phyloP scores from a whole-genome alignment of 2,329 filamentous ascomycete genomes.

The Xylariales sp. region DNA sequence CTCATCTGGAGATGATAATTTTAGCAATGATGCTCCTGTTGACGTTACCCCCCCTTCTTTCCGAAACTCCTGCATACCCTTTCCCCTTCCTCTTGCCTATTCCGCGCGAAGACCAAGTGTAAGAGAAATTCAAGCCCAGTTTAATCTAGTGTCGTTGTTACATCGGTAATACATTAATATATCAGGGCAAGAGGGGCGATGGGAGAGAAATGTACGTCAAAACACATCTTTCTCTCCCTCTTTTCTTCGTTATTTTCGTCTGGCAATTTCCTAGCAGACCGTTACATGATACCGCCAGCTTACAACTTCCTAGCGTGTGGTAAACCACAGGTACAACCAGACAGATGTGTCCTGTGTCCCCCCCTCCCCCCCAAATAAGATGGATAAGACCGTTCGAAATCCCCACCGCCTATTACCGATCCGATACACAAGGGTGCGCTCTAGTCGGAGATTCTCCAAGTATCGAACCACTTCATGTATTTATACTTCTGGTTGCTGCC shows the following conservation, averaged over 20 bases:
- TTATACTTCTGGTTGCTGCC: conserved; percentile 85
- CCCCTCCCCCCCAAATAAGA: conserved; percentile 7
- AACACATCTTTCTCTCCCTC: conserved; percentile 2
- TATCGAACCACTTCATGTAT: conserved; percentile 93
- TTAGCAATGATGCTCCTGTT: conserved; percentile 19
- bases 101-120: conserved; percentile 28
- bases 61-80: conserved; percentile 30
- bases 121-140: conserved; percentile 10
- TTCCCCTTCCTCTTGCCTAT: conserved; percentile 17
- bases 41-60: conserved; percentile 9
- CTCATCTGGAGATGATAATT: conserved; percentile 7
- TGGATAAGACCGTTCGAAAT: conserved; percentile 5
- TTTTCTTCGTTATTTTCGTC: conserved; percentile 11
- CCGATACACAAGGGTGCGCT: background rate
- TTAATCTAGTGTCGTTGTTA: conserved; percentile 32
- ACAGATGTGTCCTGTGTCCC: background rate
- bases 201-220: conserved; percentile 1
- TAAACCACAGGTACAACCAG: conserved; percentile 24
- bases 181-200: background rate
- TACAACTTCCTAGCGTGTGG: conserved; percentile 11
- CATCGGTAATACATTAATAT: conserved; percentile 29
- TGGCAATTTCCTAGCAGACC: conserved; percentile 15
- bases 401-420: background rate
- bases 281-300: conserved; percentile 6
- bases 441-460: conserved; percentile 84